These are phyloP conservation scores for Mycena belliarum DNA, from an alignment of 768 basidiomycete species.

Conservation along the genomic window DNA sequence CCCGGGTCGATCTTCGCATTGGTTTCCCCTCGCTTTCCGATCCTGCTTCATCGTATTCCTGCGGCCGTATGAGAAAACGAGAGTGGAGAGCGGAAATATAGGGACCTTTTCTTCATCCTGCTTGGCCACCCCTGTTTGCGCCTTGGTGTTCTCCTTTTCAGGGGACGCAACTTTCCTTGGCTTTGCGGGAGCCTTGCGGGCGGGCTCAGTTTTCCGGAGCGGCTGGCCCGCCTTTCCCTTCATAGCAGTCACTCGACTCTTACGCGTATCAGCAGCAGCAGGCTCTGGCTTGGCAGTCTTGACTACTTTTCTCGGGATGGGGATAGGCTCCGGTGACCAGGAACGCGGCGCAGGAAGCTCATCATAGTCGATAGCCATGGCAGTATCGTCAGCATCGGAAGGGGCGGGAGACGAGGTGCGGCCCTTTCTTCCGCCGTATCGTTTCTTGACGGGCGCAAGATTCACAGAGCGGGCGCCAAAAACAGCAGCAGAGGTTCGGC, in stretches of 20 bases:
- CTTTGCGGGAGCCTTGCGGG: constrained; percentile 16
- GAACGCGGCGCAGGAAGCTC: constrained; percentile 28
- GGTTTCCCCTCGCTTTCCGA: constrained; percentile 15
- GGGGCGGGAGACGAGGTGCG: constrained; percentile 32
- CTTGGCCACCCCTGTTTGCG: background rate
- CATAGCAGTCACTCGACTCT: constrained; percentile 28
- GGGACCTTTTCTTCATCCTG: background rate
- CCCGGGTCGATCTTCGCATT: constrained; percentile 3
- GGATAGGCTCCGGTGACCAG: background rate
- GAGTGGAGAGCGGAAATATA: background rate
- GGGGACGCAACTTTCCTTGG: constrained; percentile 1
- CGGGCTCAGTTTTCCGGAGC: constrained; percentile 4
- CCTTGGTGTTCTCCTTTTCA: constrained; percentile 3
- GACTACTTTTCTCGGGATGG: background rate
- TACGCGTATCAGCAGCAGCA: constrained; percentile 1
- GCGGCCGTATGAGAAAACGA: background rate
- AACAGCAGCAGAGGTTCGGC: constrained; percentile 8
- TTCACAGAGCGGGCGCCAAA: constrained; percentile 2
- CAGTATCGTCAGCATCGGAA: constrained; percentile 8
- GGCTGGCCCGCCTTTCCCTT: constrained; percentile 32
- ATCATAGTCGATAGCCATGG: constrained; percentile 32
- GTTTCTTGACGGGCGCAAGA: constrained; percentile 27
- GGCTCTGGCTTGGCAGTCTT: constrained; percentile 5
- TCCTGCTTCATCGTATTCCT: background rate
- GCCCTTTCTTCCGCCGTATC: constrained; percentile 31